Conservation (phyloP, 306 rosid genomes). For the Vigna trinervia region DNA sequence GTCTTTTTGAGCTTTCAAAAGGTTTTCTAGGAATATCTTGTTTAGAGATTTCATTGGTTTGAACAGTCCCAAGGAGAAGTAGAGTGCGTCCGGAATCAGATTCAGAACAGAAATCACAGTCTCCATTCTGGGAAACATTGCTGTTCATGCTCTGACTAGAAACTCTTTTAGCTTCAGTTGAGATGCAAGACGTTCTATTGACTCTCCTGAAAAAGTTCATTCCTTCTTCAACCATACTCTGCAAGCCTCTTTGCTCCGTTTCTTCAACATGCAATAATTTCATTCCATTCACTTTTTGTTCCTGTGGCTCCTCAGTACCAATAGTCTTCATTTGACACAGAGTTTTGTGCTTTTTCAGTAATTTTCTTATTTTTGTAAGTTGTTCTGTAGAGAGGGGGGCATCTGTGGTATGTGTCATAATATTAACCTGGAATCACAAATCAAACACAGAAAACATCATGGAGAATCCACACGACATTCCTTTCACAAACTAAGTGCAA, state of each 20-base stretch:
- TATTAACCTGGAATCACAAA: conserved; percentile 73
- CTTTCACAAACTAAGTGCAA: conserved; percentile 29
- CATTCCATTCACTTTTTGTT: conserved; percentile 48
- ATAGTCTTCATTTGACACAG: conserved; percentile 58
- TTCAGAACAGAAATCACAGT: conserved; percentile 49
- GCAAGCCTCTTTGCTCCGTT: conserved; percentile 45
- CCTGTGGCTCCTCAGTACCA: conserved; percentile 52
- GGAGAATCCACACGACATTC: conserved; percentile 15
- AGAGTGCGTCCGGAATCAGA: conserved; percentile 48
- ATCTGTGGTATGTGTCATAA: conserved; percentile 82
- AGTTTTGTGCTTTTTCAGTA: conserved; percentile 78
- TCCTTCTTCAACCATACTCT: conserved; percentile 54
- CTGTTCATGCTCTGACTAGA: conserved; percentile 49
- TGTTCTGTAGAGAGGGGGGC: conserved; percentile 80
- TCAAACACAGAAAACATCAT: conserved; percentile 42
- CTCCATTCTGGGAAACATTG: conserved; percentile 51
- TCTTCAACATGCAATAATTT: conserved; percentile 52
- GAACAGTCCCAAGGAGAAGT: conserved; percentile 45
- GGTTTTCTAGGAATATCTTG: conserved; percentile 42
- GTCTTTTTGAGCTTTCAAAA: conserved; percentile 45
- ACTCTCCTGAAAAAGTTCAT: conserved; percentile 68
- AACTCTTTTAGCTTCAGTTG: conserved; percentile 49
- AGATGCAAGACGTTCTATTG: conserved; percentile 62
- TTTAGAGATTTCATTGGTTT: conserved; percentile 41
- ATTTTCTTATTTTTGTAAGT: conserved; percentile 70